phyloP scores from a whole-genome alignment of 495 filamentous ascomycete genomes.

The Cenococcum geophilum region DNA sequence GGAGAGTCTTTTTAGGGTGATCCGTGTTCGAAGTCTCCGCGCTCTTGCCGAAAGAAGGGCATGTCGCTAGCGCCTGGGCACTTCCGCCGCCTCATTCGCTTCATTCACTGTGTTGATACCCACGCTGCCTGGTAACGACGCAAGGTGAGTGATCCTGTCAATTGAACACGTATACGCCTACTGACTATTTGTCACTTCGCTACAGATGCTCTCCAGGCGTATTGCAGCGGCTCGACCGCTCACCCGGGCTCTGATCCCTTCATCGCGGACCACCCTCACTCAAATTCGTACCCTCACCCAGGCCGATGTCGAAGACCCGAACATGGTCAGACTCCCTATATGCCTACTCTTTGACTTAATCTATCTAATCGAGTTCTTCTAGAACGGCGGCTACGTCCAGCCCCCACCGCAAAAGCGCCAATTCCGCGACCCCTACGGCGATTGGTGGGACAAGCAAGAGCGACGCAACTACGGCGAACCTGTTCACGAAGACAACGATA shows the following conservation, averaged over 20 bases:
- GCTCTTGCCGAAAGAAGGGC: no score
- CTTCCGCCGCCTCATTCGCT: no score
- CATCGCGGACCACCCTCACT: constrained; percentile 24
- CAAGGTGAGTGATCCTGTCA: background rate
- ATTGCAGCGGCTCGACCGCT: constrained; percentile 42
- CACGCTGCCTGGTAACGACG: no score
- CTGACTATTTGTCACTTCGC: no score
- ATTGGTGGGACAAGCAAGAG: constrained; percentile 98
- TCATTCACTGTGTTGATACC: no score
- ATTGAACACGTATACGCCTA: constrained; percentile 3
- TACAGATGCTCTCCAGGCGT: constrained; percentile 44
- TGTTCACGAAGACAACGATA: constrained; percentile 94
- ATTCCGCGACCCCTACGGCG: constrained; percentile 84
- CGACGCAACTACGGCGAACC: constrained; percentile 93
- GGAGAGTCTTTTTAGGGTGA: no score
- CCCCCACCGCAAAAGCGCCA: constrained; percentile 75
- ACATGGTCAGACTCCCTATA: constrained; percentile 52
- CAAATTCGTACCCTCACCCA: constrained; percentile 36
- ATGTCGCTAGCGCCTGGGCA: no score
- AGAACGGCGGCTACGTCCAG: constrained; percentile 94
- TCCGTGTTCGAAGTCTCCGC: no score
- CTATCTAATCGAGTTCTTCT: constrained; percentile 2
- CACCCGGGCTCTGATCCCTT: constrained; percentile 31
- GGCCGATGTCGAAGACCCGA: constrained; percentile 64
- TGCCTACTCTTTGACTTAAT: constrained; percentile 3